phyloP scores from a whole-genome alignment of 805 yeast species.

The Diddensiella transvaalensis region DNA sequence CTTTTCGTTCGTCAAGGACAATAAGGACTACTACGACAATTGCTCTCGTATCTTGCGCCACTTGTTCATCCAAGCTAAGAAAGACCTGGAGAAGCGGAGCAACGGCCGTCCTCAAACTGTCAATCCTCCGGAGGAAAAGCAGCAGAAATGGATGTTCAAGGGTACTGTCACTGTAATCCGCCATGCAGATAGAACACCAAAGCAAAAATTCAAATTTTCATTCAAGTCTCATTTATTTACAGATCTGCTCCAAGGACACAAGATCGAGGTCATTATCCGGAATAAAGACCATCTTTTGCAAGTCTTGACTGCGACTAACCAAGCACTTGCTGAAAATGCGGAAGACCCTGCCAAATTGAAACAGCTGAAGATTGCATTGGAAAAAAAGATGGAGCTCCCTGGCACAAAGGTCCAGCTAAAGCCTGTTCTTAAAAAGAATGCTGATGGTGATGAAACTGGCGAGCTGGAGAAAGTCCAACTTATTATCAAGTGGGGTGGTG shows the following conservation, averaged over 20 bases:
- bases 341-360: conserved; percentile 78
- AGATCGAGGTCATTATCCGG: conserved; percentile 92
- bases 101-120: conserved; percentile 40
- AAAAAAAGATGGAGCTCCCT: conserved; percentile 83
- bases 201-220: conserved; percentile 94
- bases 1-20: conserved; percentile 95
- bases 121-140: conserved; percentile 48
- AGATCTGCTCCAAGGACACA: conserved; percentile 85
- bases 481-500: conserved; percentile 98
- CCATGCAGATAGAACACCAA: conserved; percentile 98
- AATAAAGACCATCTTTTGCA: conserved; percentile 81
- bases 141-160: conserved; percentile 94
- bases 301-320: conserved; percentile 76
- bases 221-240: conserved; percentile 84
- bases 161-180: conserved; percentile 88
- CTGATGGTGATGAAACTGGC: conserved; percentile 31
- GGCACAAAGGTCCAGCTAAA: conserved; percentile 96
- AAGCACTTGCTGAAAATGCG: conserved; percentile 63
- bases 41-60: conserved; percentile 75
- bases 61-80: conserved; percentile 62
- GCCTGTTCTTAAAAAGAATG: conserved; percentile 62
- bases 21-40: conserved; percentile 75
- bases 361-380: conserved; percentile 77
- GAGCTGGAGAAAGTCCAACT: conserved; percentile 93
- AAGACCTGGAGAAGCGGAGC: conserved; percentile 15